Evolutionary conservation across 805 yeast species (phyloP), one percentile per base, ranked within the genome.

Genomic region (Candida khao-thaluensis): DNA sequence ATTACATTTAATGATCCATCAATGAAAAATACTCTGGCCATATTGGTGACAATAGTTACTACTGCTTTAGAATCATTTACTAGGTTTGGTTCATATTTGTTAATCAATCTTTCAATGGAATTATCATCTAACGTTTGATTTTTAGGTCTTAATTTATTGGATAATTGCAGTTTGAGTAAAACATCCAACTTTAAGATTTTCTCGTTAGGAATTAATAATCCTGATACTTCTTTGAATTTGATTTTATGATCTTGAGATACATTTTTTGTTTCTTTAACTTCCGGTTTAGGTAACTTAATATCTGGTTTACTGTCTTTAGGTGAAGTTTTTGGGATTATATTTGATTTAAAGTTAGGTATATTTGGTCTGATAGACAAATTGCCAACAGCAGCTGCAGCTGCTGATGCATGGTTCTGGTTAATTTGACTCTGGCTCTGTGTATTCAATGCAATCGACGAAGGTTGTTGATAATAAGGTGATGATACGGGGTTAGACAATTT

Each of bases 141-240:
- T 4, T 46, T 35, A 3, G 42, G 41, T 21, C 64, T 41, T 17
- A 44, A 36, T 27, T 51, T 53, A 40, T 52, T 60, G 28, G 58
- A 54, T 27, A 68, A 48, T 38, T 57, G 55, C 66, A 62, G 68
- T 46, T 64, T 66, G 15, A 65, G 45, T 8, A 69, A 57, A 3
- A 53, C 57, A 42, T 67, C 73, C 50, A 69, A 53, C 42, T 69
- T 69, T 30, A 69, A 49, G 15, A 69, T 66, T 45, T 67, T 67
- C 37, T 69, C 74, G 17, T 58, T 54, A 4, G 59, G 51, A 2
- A 47, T 46, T 18, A 69, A 49, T 10, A 69, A 46, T 1, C 49
- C 48, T 2, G 67, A 57, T 9, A 69, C 51, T 30, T 67, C 73
- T 20, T 51, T 56, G 38, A 68, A 56, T 20, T 54, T 59, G 23